Evolutionary conservation across 345 rosid genomes (phyloP).

Genomic region (Durio zibethinus): DNA sequence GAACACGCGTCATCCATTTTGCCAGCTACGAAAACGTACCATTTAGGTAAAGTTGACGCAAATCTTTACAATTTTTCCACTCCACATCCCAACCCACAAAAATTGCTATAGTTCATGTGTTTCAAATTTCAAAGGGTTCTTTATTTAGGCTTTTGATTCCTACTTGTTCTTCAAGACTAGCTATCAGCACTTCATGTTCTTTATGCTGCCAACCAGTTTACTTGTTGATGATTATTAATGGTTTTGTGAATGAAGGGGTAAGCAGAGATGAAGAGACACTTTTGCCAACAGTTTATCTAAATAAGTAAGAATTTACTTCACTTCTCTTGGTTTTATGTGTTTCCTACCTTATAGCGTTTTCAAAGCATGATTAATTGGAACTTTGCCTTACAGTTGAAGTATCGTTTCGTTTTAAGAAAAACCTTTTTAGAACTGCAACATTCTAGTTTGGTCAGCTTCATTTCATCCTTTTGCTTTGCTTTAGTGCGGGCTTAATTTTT

Average conservation of each 20-base stretch:
- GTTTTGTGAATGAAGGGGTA: conserved; percentile 43
- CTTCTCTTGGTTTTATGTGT: neutral
- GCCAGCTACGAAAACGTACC: conserved; percentile 79
- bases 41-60: conserved; percentile 52
- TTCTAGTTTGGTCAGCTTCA: neutral
- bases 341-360: neutral
- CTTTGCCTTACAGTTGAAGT: neutral
- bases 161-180: neutral
- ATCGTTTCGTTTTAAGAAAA: neutral
- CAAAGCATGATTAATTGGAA: neutral
- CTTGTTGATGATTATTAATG: conserved; percentile 17
- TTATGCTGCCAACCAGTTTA: conserved; percentile 6
- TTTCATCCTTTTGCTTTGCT: neutral
- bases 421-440: neutral
- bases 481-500: neutral
- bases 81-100: neutral
- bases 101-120: neutral
- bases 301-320: conserved; percentile 56
- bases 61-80: neutral
- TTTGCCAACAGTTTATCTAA: conserved; percentile 74
- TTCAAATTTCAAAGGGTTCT: neutral
- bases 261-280: conserved; percentile 84
- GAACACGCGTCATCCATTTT: conserved; percentile 84
- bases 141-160: neutral
- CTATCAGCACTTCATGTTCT: neutral